These are phyloP conservation scores for Taiozyma sp. DNA, from an alignment of 1,139 yeast genomes.

Conservation along the genomic window DNA sequence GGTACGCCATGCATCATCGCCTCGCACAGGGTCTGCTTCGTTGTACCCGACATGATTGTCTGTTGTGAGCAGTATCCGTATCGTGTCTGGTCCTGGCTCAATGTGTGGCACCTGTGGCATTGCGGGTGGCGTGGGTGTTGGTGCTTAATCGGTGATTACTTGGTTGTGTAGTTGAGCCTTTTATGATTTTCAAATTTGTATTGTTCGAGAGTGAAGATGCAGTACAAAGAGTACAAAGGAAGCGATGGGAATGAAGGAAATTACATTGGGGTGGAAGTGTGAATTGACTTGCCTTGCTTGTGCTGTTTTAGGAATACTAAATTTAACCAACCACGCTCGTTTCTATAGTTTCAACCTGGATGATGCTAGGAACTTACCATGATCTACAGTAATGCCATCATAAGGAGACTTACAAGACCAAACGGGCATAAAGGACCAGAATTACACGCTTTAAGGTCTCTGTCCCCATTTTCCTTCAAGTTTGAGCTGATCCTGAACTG, in stretches of 20 bases:
- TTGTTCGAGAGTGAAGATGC: neutral
- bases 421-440: neutral
- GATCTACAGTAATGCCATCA: no score
- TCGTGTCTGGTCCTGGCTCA: slow-evolving; percentile 52
- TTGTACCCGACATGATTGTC: slow-evolving; percentile 96
- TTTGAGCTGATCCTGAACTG: neutral
- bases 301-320: no score
- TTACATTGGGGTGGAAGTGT: no score
- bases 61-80: slow-evolving; percentile 76
- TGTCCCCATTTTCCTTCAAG: neutral
- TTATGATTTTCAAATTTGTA: neutral
- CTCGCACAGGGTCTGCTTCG: slow-evolving; percentile 85
- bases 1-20: slow-evolving; percentile 85
- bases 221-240: no score
- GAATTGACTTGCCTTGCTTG: no score
- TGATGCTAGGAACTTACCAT: no score
- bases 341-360: no score
- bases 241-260: no score
- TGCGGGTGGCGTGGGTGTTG: neutral
- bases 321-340: no score
- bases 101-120: slow-evolving; percentile 38
- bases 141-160: neutral
- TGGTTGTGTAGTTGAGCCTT: neutral
- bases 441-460: neutral
- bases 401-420: no score